Base-by-base conservation (phyloP, 352 stramenopile species). In the Globisporangium perplexum region DNA sequence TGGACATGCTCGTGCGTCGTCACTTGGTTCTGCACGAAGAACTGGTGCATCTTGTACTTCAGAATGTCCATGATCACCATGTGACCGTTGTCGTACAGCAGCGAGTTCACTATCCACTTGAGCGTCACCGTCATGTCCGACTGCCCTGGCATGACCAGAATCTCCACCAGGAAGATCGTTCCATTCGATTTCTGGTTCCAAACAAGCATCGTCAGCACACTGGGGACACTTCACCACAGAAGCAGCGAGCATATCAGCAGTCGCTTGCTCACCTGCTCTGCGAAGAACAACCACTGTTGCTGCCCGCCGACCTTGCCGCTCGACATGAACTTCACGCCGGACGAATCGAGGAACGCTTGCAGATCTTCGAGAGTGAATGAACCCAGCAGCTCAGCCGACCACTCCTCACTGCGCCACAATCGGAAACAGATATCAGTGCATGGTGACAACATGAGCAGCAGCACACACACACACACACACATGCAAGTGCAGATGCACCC, bases 81-180 rank as follows among this genome's bases (percentile, higher is more conserved):
- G 57, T 95, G 85, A 7, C 79, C 82, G 57, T 93, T 92, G 61
- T 86, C 80, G 59, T 93, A 93, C 35, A 93, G 59, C 47, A 95
- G 48, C 39, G 81, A 91, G 54, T 90, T 89, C 44, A 93, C 83
- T 65, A 95, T 89, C 79, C 85, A 93, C 66, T 95, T 95, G 45
- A 93, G 68, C 18, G 85, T 93, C 46, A 90, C 77, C 1, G 79
- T 90, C 66, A 93, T 77, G 41, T 93, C 85, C 3, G 74, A 71
- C 22, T 88, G 67, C 7, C 80, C 82, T 2, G 84, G 81, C 68
- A 92, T 88, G 17, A 93, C 61, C 43, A 75, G 74, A 38, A 95
- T 73, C 47, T 93, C 81, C 3, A 88, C 72, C 59, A 95, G 60
- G 58, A 90, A 95, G n/a, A 90, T 57, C 12, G 83, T 92, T 44